Percentiles rank a stretch among this genome's conserved stretches.
Evolutionary conservation across 352 stramenopile genomes (phyloP).

Genomic region (Phytopythium sindhum): DNA sequence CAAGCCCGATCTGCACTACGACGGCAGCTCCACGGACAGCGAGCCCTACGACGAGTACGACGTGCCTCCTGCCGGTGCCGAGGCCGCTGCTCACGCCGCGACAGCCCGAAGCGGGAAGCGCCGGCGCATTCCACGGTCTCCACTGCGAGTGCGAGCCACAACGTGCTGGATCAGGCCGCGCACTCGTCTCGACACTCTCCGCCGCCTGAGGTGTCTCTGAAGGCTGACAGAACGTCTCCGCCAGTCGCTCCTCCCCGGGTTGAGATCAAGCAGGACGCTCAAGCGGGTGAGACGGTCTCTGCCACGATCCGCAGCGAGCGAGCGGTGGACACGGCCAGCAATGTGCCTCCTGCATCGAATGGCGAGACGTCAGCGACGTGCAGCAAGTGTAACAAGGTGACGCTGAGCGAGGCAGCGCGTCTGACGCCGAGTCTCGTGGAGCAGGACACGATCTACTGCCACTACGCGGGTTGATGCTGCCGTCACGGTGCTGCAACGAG

Average conservation of each 20-base stretch:
- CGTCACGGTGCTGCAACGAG: constrained; percentile 1
- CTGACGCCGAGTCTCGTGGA: not conserved
- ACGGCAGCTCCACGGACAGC: constrained; percentile 26
- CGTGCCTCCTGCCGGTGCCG: not conserved
- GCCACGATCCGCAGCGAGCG: not conserved
- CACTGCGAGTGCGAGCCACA: not conserved
- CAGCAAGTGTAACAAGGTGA: not conserved
- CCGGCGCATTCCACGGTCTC: not conserved
- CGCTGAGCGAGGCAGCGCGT: not conserved
- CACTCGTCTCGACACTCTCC: not conserved
- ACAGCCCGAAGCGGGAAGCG: not conserved
- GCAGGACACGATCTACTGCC: not conserved
- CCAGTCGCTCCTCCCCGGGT: not conserved
- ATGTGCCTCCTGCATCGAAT: no score
- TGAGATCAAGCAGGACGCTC: not conserved
- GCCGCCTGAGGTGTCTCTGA: not conserved
- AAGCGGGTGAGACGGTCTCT: not conserved
- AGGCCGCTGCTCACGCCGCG: not conserved
- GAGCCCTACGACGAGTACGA: constrained; percentile 16
- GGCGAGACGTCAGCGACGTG: not conserved
- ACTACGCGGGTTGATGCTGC: not conserved
- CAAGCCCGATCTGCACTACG: constrained; percentile 9
- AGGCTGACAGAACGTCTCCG: not conserved
- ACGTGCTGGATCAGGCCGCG: not conserved
- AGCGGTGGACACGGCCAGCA: no score